phyloP scores from a whole-genome alignment of 2,329 filamentous ascomycete genomes.

The Fusarium albidum region DNA sequence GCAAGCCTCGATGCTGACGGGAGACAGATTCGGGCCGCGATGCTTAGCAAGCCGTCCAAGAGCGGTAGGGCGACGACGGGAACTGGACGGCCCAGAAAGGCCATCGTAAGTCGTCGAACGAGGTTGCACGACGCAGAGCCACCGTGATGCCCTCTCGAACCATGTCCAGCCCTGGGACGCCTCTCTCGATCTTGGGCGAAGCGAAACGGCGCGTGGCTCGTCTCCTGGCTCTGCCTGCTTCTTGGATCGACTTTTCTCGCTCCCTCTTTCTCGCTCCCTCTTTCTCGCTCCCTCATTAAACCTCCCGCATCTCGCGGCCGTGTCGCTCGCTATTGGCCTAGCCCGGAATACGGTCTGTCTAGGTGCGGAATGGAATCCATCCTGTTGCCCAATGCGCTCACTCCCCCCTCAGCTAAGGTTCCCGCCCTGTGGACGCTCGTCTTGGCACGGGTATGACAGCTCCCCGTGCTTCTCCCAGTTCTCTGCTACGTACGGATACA shows the following conservation, averaged over 20 bases:
- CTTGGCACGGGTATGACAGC: conserved; percentile 17
- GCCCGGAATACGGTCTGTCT: conserved; percentile 12
- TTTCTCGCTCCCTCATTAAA: conserved; percentile 24
- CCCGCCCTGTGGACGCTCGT: conserved; percentile 1
- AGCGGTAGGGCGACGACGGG: background rate
- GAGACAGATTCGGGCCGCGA: conserved; percentile 6
- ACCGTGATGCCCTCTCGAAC: conserved; percentile 10
- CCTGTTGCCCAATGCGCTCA: background rate
- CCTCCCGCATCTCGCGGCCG: conserved; percentile 16
- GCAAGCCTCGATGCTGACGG: conserved; percentile 1
- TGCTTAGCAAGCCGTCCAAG: background rate
- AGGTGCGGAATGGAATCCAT: conserved; percentile 24
- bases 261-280: conserved; percentile 28
- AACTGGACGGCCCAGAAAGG: background rate
- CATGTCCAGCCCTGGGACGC: conserved; percentile 23
- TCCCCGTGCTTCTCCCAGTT: conserved; percentile 1
- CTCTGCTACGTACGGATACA: too few relatives aligned
- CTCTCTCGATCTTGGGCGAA: conserved; percentile 26
- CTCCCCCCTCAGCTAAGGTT: background rate
- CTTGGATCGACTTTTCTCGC: background rate
- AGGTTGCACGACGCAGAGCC: conserved; percentile 17
- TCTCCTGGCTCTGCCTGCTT: background rate
- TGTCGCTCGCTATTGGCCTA: conserved; percentile 19
- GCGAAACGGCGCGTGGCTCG: conserved; percentile 17
- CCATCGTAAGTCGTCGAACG: background rate